Base-by-base conservation (phyloP, 805 yeast species). In the Sugiyamaella qingdaonensis region DNA sequence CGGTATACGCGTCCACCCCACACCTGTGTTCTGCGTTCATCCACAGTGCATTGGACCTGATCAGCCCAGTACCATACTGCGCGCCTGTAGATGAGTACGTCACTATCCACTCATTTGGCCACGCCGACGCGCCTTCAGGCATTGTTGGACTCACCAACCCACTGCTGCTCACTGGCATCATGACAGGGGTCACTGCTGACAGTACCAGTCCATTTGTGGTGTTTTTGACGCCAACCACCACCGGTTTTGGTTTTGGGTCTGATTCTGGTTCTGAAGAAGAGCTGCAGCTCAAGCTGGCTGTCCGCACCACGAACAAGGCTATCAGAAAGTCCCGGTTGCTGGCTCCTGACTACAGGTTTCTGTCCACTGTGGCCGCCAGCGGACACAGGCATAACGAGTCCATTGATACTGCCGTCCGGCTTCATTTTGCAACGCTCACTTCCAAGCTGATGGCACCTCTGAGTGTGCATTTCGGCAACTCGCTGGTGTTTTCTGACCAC, bases 141-240 rank as follows among this genome's bases (percentile, higher is more conserved):
- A 54, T 59, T 5, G 46, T 41, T 10, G 65, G 65, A 5, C 43
- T 62, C 37, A 60, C 65, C 14, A 63, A 63, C 48, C 64, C 64
- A 34, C 52, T 63, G 18, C 54, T 63, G 16, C 44, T 61, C 13
- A 13, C 5, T 7, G 9, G 24, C 19, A 21, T 21, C 8, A 34
- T 34, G 18, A 8, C 14, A n/a, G 39, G 39, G 39, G 24, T 5
- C 13, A 11, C 43, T 11, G 19, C 14, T 39, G 18, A 5, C 18
- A 21, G 43, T 39, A 9, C 9, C 2, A 21, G 21, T 16, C 43
- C 43, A 16, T 39, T 39, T 39, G 43, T 39, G 24, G 13, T 16
- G 43, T 7, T 39, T 11, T 16, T 39, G 21, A 21, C 19, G 24
- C 16, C 37, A 34, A 5, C 37, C 8, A 4, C 37, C 16, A n/a